Evolutionary conservation across 495 filamentous ascomycete genomes (phyloP).

Genomic region (Tuber indicum): DNA sequence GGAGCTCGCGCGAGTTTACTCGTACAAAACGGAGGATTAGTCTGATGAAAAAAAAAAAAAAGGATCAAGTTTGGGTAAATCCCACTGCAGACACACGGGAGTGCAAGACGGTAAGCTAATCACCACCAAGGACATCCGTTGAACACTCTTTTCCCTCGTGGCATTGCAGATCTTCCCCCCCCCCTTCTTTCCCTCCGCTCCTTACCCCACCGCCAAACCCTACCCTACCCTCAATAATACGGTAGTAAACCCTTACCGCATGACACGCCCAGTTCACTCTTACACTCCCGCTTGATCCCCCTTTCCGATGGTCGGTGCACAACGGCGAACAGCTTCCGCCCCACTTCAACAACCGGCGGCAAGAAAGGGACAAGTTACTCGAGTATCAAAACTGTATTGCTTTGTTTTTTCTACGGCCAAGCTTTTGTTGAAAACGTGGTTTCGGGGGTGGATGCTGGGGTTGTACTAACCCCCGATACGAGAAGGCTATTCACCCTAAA

Average conservation of each 20-base stretch:
- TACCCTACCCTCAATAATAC: not conserved
- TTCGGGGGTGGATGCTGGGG: not conserved
- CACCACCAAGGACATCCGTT: not conserved
- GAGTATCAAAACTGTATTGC: not conserved
- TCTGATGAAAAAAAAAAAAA: not conserved
- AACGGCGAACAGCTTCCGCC: not conserved
- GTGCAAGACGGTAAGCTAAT: not conserved
- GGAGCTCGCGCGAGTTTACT: not conserved
- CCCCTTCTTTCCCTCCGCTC: not conserved
- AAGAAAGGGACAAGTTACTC: not conserved
- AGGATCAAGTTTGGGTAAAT: not conserved
- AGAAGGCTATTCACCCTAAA: not conserved
- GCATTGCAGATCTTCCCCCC: not conserved
- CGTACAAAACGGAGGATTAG: not conserved
- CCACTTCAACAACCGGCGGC: not conserved
- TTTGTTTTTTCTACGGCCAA: not conserved
- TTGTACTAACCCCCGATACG: not conserved
- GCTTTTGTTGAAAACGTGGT: not conserved
- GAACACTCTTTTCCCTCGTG: not conserved
- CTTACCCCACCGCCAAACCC: not conserved
- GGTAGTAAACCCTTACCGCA: not conserved
- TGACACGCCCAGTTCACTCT: not conserved
- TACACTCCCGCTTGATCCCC: not conserved
- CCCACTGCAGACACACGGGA: not conserved
- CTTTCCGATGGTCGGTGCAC: constrained; percentile 1